Evolutionary conservation across 352 stramenopile genomes (phyloP).

Genomic region (Globisporangium rhizosaccharum): DNA sequence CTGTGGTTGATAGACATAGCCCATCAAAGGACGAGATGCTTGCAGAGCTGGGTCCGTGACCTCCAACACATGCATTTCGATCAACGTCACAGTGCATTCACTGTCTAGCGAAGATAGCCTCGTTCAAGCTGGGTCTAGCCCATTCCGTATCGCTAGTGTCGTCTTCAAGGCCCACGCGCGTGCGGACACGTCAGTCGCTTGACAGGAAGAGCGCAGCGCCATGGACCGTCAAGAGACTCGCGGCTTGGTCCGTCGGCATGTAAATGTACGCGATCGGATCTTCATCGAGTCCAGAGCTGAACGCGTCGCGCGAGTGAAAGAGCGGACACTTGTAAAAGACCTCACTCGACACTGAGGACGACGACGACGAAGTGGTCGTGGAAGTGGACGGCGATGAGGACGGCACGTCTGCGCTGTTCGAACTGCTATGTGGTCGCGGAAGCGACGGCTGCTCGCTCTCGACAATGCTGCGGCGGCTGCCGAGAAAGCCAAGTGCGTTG

Average conservation of each 20-base stretch:
- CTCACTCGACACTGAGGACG: neutral
- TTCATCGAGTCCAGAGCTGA: constrained; percentile 15
- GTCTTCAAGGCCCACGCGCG: neutral
- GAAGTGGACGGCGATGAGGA: no score
- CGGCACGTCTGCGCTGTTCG: neutral
- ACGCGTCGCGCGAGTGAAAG: constrained; percentile 23
- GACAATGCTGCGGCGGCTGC: constrained; percentile 3
- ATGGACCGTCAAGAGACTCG: constrained; percentile 23
- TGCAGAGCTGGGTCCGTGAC: no score
- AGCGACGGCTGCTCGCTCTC: constrained; percentile 5
- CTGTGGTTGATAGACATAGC: no score
- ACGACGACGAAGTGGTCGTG: no score
- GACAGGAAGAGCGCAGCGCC: constrained; percentile 30
- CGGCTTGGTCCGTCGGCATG: constrained; percentile 25
- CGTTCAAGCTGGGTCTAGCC: no score
- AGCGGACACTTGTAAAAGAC: constrained; percentile 43
- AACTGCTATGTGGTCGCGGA: neutral
- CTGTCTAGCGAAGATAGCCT: no score
- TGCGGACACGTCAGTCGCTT: constrained; percentile 7
- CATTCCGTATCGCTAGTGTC: no score
- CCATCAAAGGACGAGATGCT: no score
- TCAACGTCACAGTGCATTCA: no score
- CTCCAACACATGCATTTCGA: no score
- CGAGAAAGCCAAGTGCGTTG: constrained; percentile 3
- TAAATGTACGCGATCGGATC: constrained; percentile 32